Percentiles rank a stretch among this genome's conserved stretches.
phyloP scores from a whole-genome alignment of 768 basidiomycete genomes.

The Bullera alba region DNA sequence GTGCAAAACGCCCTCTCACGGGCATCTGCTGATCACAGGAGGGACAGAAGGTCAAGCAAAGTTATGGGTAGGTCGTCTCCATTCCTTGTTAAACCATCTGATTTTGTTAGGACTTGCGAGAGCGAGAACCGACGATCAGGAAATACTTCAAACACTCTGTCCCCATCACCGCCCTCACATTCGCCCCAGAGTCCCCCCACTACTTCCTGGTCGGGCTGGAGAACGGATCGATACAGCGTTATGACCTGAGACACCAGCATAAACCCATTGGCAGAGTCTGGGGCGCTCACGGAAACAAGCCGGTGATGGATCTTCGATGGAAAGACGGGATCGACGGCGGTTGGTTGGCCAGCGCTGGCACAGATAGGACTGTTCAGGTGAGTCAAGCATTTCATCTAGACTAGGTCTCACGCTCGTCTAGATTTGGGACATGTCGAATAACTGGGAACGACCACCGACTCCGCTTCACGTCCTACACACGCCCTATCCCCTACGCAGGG shows the following conservation, averaged over 20 bases:
- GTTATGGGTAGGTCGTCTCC: constrained; percentile 32
- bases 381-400: constrained; percentile 1
- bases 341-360: constrained; percentile 44
- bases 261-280: constrained; percentile 27
- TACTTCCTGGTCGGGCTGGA: constrained; percentile 36
- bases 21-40: constrained; percentile 37
- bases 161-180: constrained; percentile 32
- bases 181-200: constrained; percentile 33
- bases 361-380: constrained; percentile 41
- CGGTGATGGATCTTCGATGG: constrained; percentile 43
- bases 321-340: constrained; percentile 25
- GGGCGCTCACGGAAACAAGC: constrained; percentile 41
- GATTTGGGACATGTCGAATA: constrained; percentile 44
- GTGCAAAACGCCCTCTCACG: constrained; percentile 25
- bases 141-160: constrained; percentile 33
- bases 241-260: constrained; percentile 31
- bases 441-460: constrained; percentile 26
- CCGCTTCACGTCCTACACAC: constrained; percentile 38
- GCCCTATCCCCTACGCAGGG: constrained; percentile 32
- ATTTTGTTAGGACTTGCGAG: constrained; percentile 34
- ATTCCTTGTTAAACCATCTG: not conserved
- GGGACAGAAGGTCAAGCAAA: constrained; percentile 39
- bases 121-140: constrained; percentile 22
- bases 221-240: constrained; percentile 38
- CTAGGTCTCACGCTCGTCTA: constrained; percentile 4